Evolutionary conservation across 495 filamentous ascomycete species (phyloP), one percentile per base, ranked within the genome.

Genomic region (Penicillium cataractarum): DNA sequence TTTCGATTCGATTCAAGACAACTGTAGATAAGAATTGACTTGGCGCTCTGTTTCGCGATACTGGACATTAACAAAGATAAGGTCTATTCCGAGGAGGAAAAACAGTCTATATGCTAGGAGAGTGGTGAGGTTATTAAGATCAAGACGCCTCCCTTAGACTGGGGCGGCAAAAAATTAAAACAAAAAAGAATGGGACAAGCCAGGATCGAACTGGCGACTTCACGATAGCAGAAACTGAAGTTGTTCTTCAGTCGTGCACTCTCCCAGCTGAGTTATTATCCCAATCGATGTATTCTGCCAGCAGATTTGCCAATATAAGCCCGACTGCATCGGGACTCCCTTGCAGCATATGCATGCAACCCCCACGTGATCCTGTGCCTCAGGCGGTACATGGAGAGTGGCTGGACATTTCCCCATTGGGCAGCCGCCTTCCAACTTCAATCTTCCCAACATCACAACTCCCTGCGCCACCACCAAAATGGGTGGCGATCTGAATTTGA

Each of bases 401-500:
- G 44, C 46, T 58, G 53, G 49, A 58, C 29, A 53, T 63, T 62
- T 60, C 60, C 64, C n/a, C 44, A 55, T 66, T 44, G 32, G 56
- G 60, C 35, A 54, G 10, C 42, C 50, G 49, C 3, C 60, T 53
- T 63, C 48, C 51, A 55, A 53, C 51, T 35, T 64, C 57, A 37
- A 37, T 32, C 58, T 29, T 19, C 42, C 21, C 26, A 62, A 55
- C 53, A 9, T 50, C 60, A 24, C 51, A 44, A 17, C 64, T 27
- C 50, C 62, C 63, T 53, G 59, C 58, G 50, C 60, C 70, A 62
- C 62, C 72, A 35, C 69, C 79, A 91, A 83, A 57, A 94, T 94
- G 91, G 70, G 90, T 80, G 90, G 90, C 67, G 92, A 96, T 81
- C 80, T 97, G 71, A 96, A 97, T 67, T 79, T 97, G 67, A 99